A percentile compares a stretch with the other conserved stretches of the same genome.
Evolutionary conservation across 2,329 filamentous ascomycete genomes (phyloP).

Genomic region (Cladobotryum protrusum): DNA sequence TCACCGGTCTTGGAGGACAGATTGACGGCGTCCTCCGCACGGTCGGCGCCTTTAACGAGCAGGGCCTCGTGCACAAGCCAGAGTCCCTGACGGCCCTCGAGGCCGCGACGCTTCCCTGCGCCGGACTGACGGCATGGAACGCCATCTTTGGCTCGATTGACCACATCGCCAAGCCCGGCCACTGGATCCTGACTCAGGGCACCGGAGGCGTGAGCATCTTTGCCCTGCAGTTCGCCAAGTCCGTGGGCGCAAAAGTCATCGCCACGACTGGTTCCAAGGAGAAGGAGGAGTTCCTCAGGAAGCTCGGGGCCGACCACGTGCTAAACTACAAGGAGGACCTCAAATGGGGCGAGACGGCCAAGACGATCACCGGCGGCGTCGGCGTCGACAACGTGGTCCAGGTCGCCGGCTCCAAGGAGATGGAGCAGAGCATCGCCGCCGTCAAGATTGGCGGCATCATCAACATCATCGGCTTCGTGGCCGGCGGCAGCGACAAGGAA

Average conservation of each 20-base stretch:
- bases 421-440: slow-evolving; percentile 39
- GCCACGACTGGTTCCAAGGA: slow-evolving; percentile 41
- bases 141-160: slow-evolving; percentile 52
- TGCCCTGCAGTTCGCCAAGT: slow-evolving; percentile 52
- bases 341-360: slow-evolving; percentile 41
- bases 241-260: slow-evolving; percentile 42
- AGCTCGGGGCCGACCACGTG: slow-evolving; percentile 44
- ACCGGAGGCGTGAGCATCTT: slow-evolving; percentile 64
- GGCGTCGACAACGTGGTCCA: slow-evolving; percentile 45
- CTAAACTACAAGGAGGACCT: slow-evolving; percentile 43
- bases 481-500: slow-evolving; percentile 18
- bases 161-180: slow-evolving; percentile 43
- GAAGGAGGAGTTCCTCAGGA: slow-evolving; percentile 38
- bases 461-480: slow-evolving; percentile 33
- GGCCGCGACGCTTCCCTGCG: slow-evolving; percentile 53
- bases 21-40: slow-evolving; percentile 63
- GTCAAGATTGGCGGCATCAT: slow-evolving; percentile 43
- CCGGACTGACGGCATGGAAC: slow-evolving; percentile 61
- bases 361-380: slow-evolving; percentile 35
- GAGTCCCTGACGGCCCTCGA: slow-evolving; percentile 46
- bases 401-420: slow-evolving; percentile 39
- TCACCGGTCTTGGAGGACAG: slow-evolving; percentile 60
- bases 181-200: slow-evolving; percentile 61
- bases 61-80: slow-evolving; percentile 59
- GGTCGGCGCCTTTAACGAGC: slow-evolving; percentile 62